Evolutionary conservation across 2,329 filamentous ascomycete genomes (phyloP).

Genomic region (Dichotomopilus funicola): DNA sequence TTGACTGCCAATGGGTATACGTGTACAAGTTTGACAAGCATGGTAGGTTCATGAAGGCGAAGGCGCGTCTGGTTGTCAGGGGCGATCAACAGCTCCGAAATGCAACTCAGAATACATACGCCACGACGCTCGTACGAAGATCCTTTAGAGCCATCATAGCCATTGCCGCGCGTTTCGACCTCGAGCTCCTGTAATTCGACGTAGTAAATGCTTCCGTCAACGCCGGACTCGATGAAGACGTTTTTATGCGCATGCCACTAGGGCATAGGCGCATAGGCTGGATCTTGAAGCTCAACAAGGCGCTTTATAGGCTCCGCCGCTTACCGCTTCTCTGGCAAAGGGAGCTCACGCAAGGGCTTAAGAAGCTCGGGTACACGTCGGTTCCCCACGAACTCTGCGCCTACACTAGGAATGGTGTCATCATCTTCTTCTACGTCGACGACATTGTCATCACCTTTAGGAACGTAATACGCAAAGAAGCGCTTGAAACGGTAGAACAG

Average conservation of each 20-base stretch:
- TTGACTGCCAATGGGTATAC: slow-evolving; percentile 15
- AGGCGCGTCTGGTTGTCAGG: slow-evolving; percentile 2
- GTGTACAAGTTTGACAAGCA: slow-evolving; percentile 20
- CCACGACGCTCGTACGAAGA: slow-evolving; percentile 9
- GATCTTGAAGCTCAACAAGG: slow-evolving; percentile 11
- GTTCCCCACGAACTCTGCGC: neutral
- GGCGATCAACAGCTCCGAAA: slow-evolving; percentile 9
- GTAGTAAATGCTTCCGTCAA: slow-evolving; percentile 20
- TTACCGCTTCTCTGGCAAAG: slow-evolving; percentile 18
- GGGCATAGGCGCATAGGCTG: neutral
- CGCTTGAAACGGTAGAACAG: neutral
- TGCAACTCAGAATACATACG: slow-evolving; percentile 7
- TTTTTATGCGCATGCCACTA: slow-evolving; percentile 13
- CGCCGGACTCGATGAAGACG: slow-evolving; percentile 6
- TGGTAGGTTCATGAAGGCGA: slow-evolving; percentile 6
- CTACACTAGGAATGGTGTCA: neutral
- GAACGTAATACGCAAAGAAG: neutral
- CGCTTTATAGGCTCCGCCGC: slow-evolving; percentile 15
- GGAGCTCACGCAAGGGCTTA: slow-evolving; percentile 8
- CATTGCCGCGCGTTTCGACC: slow-evolving; percentile 15
- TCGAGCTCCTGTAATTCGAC: slow-evolving; percentile 17
- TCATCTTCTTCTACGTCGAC: slow-evolving; percentile 12
- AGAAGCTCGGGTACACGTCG: neutral
- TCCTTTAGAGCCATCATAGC: slow-evolving; percentile 18
- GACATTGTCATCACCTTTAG: slow-evolving; percentile 11